Percentiles rank a stretch among this genome's conserved stretches.
Conservation (phyloP, 225 moss, liverwort and hornwort species). For the Rhytidiadelphus loreus region DNA sequence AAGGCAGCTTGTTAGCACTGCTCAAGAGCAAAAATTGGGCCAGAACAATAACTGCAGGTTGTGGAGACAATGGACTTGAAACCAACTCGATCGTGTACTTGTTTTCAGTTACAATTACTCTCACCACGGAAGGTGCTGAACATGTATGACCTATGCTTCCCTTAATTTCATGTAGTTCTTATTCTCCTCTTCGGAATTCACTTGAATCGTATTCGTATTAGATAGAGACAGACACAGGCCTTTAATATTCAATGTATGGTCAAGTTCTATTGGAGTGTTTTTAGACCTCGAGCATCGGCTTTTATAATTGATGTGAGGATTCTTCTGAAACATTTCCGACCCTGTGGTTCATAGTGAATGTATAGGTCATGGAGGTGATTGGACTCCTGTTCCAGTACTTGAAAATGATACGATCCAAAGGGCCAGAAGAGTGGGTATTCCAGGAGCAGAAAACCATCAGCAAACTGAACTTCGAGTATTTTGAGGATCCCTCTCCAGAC, state of each 20-base stretch:
- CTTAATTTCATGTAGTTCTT: background rate
- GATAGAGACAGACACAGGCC: background rate
- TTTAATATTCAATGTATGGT: background rate
- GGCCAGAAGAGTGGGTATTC: conserved; percentile 46
- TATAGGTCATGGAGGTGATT: conserved; percentile 62
- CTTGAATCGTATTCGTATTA: background rate
- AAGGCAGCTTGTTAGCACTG: conserved; percentile 67
- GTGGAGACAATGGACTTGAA: conserved; percentile 67
- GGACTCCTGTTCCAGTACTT: conserved; percentile 58
- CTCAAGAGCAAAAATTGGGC: conserved; percentile 57
- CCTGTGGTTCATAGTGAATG: conserved; percentile 10
- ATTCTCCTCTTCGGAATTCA: background rate
- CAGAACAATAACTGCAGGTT: conserved; percentile 50
- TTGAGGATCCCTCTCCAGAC: conserved; percentile 15
- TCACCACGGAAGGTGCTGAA: conserved; percentile 48
- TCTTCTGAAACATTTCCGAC: conserved; percentile 14
- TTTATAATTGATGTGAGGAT: background rate
- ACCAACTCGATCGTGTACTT: conserved; percentile 52
- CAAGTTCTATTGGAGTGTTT: background rate
- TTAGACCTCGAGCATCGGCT: background rate
- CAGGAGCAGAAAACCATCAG: conserved; percentile 37
- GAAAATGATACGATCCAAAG: conserved; percentile 22
- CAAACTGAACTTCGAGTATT: conserved; percentile 34
- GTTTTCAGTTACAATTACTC: conserved; percentile 50
- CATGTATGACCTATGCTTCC: conserved; percentile 28